Base-by-base conservation (phyloP, 1,284 basidiomycete genomes). In the Uromyces viciae-fabae region DNA sequence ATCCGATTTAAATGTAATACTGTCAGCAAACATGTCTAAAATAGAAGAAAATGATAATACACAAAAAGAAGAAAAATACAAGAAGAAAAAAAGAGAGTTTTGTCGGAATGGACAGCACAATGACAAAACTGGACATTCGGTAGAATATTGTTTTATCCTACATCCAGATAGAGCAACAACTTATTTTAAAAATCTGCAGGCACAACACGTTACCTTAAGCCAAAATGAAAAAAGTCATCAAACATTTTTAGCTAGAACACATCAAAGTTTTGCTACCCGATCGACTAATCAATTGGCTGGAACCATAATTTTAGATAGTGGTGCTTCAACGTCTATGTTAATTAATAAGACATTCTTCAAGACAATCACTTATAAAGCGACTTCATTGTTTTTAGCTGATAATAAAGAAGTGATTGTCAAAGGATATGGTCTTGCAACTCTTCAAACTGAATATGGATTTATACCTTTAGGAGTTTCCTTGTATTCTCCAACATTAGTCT, bases 171-270 rank as follows among this genome's bases (percentile, higher is more conserved):
- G 33, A 17, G 62, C 62, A 3, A 4, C 42, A n/a, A 8, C 25
- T 64, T 64, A 64, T 38, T 64, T 64, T 38, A 33, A 64, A 64
- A 36, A 64, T 7, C 36, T 38, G 25, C 62, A 64, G 42, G 62
- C 62, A 3, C 9, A 38, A 40, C 36, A 64, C 25, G 62, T 64
- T 17, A 14, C 62, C 33, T 11, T 22, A 8, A 8, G 4, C 19
- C 7, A 5, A n/a, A n/a, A n/a, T n/a, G n/a, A n/a, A n/a, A n/a
- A n/a, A n/a, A n/a, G n/a, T n/a, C n/a, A n/a, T n/a, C n/a, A n/a
- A n/a, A n/a, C n/a, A n/a, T n/a, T n/a, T n/a, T n/a, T n/a, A n/a
- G n/a, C n/a, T n/a, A n/a, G n/a, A 36, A 40, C 7, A 17, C 33
- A 17, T 36, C 62, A 38, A 64, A n/a, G n/a, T 28, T 22, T 38